Evolutionary conservation across 2,329 filamentous ascomycete species (phyloP).

Genomic region (Aspergillus japonicus): DNA sequence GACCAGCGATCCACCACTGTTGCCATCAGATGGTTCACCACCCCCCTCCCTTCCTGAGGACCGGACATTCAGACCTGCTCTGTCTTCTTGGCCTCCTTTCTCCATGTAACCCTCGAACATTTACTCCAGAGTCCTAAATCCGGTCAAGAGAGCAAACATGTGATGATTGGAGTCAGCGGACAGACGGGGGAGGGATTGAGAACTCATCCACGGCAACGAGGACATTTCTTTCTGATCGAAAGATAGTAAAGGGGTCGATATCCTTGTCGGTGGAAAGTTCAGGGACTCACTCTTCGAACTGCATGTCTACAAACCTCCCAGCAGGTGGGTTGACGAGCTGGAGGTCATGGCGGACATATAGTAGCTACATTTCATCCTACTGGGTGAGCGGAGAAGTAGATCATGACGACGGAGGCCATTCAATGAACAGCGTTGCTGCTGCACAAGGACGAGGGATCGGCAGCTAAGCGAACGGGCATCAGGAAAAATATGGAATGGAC

Average conservation of each 20-base stretch:
- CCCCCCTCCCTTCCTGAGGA: neutral
- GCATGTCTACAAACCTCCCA: neutral
- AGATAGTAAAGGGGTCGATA: neutral
- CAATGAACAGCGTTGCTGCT: too few relatives aligned
- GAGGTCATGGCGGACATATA: too few relatives aligned
- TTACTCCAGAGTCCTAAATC: neutral
- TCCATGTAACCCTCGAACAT: constrained; percentile 5
- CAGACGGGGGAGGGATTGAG: constrained; percentile 2
- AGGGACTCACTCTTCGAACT: neutral
- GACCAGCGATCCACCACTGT: constrained; percentile 4
- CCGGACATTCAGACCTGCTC: neutral
- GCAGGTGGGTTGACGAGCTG: neutral
- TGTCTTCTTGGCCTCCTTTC: neutral
- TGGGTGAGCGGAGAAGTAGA: neutral
- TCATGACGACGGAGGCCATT: neutral
- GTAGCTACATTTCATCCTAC: neutral
- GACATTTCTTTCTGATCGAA: neutral
- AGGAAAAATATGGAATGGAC: neutral
- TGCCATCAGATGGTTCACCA: neutral
- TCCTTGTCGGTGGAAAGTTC: neutral
- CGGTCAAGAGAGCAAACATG: constrained; percentile 1
- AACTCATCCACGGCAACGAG: neutral
- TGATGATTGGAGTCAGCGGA: constrained; percentile 1
- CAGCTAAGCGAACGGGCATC: constrained; percentile 3
- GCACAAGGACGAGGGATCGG: constrained; percentile 3